These are phyloP conservation scores for Discostella stelligeroides DNA, from an alignment of 108 stramenopile genomes.

Conservation along the genomic window DNA sequence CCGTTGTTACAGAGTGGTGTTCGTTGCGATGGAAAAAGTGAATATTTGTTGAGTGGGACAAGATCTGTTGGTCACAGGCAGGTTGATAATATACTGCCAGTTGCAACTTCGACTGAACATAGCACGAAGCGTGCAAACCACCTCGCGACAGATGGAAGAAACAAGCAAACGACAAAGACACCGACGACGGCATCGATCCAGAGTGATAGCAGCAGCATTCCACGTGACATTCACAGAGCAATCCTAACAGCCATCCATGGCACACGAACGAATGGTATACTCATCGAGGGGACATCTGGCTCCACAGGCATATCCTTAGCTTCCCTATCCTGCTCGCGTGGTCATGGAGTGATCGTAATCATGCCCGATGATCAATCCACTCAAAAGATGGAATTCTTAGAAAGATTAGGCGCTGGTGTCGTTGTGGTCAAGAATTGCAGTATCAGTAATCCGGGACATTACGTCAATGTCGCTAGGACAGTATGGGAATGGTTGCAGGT, in stretches of 20 bases:
- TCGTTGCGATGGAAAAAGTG: neutral
- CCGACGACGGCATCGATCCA: neutral
- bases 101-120: no score
- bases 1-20: constrained; percentile 14
- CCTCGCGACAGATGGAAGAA: neutral
- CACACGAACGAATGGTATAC: constrained; percentile 74
- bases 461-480: constrained; percentile 87
- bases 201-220: neutral
- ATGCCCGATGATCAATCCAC: constrained; percentile 95
- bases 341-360: constrained; percentile 88
- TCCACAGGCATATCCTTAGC: constrained; percentile 96
- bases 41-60: no score
- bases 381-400: constrained; percentile 80
- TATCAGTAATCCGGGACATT: constrained; percentile 95
- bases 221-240: constrained; percentile 30
- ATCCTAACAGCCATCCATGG: constrained; percentile 56
- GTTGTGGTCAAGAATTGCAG: constrained; percentile 82
- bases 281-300: constrained; percentile 96
- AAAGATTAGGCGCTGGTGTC: constrained; percentile 81
- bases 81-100: no score
- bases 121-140: no score
- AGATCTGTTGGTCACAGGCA: no score
- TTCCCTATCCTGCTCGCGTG: constrained; percentile 76
- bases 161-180: neutral
- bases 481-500: constrained; percentile 54